phyloP scores from a whole-genome alignment of 2,329 filamentous ascomycete species.

The Fusarium euwallaceae region DNA sequence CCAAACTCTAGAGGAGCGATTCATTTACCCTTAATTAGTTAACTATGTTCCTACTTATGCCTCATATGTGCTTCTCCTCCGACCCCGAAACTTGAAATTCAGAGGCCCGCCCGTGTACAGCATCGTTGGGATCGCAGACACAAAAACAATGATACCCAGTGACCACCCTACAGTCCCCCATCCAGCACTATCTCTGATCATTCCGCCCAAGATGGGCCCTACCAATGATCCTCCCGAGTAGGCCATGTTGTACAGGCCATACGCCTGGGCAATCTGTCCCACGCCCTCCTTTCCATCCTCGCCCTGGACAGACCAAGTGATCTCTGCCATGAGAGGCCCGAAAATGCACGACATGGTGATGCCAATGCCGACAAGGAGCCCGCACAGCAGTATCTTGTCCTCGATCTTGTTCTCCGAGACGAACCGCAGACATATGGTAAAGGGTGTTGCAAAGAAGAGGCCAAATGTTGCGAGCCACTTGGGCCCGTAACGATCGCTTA shows the following conservation, averaged over 20 bases:
- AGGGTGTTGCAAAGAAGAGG: constrained; percentile 51
- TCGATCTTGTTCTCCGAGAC: constrained; percentile 48
- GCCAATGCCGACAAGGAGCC: constrained; percentile 49
- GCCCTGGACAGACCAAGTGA: constrained; percentile 50
- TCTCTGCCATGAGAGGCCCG: constrained; percentile 53
- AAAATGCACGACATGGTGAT: constrained; percentile 50
- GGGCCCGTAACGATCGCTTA: constrained; percentile 52
- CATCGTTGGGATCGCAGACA: constrained; percentile 46
- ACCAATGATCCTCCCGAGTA: constrained; percentile 50
- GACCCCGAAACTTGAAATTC: constrained; percentile 45
- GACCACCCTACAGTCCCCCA: constrained; percentile 52
- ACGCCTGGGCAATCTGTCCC: constrained; percentile 52
- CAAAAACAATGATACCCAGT: constrained; percentile 46
- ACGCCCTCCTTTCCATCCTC: constrained; percentile 37
- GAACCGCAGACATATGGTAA: constrained; percentile 52
- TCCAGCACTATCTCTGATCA: constrained; percentile 50
- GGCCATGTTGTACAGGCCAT: constrained; percentile 54
- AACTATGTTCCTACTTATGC: background rate
- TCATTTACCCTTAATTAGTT: background rate
- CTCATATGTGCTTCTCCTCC: background rate
- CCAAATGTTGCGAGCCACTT: constrained; percentile 52
- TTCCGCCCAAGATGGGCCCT: constrained; percentile 52
- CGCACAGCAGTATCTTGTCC: constrained; percentile 51
- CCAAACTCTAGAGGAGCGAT: background rate
- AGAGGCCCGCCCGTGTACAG: constrained; percentile 49